Evolutionary conservation across 352 stramenopile genomes (phyloP), one percentile per base, ranked within the genome.

Genomic region (Globisporangium takayamanum): DNA sequence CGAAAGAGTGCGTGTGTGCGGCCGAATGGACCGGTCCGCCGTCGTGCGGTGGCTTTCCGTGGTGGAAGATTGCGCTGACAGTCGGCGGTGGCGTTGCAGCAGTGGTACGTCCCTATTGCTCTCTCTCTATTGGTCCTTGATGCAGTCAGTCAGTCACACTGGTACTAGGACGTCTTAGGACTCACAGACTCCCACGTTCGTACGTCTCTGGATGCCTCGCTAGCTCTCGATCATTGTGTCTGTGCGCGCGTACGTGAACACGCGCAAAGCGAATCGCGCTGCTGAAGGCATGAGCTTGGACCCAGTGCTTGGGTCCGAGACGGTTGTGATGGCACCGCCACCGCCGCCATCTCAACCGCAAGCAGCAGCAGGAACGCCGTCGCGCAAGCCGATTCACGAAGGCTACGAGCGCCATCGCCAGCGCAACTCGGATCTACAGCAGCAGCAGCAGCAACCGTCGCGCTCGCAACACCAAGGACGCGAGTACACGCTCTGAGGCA

Each of bases 51-150:
- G 67, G 69, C 3, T 77, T 65, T 33, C 71, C 74, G 14, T 72
- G 71, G 62, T 84, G 74, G 74, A 84, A 84, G 55, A 77, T 65
- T 25, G 55, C 71, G 20, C 60, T 64, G 6, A 80, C 74, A 3
- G 60, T 78, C 44, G 71, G 65, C 20, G 74, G 71, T 61, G 74
- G 55, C 16, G 28, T 83, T 42, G 74, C 74, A 6, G 74, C 74
- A 25, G 5, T 66, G 57, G 69, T 76, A 67, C 49, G 66, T 70
- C 1, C 5, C 5, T n/a, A 4, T 42, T 22, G 2, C 16, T 58
- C 44, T 36, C 18, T 26, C 15, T 57, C 20, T 22, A 16, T 56
- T 4, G 15, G 44, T 47, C 14, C 16, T 30, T n/a, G 6, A 47
- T 28, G 18, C 12, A 33, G 5, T 14, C 4, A 11, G 4, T 56